Conservation (phyloP, 768 basidiomycete species). For the Xerocomellus dryophilus region DNA sequence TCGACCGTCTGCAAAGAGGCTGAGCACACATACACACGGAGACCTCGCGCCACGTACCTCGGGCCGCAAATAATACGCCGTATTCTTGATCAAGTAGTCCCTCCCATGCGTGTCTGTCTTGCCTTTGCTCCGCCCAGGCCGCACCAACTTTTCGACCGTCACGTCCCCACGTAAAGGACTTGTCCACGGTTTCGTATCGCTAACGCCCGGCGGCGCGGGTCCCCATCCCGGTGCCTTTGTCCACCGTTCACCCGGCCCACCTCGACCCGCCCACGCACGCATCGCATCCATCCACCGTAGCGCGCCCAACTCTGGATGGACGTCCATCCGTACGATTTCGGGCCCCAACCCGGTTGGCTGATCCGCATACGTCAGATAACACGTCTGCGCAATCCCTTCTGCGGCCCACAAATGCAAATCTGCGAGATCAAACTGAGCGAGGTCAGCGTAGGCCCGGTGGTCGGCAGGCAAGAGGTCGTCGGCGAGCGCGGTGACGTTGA, state of each 20-base stretch:
- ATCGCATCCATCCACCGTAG: conserved; percentile 33
- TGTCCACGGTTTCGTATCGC: conserved; percentile 30
- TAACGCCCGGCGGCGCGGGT: conserved; percentile 51
- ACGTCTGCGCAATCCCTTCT: conserved; percentile 70
- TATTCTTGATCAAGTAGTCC: conserved; percentile 52
- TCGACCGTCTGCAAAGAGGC: conserved; percentile 58
- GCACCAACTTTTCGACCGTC: background rate
- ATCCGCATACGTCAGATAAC: conserved; percentile 70
- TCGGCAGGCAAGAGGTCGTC: conserved; percentile 19
- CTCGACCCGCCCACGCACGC: conserved; percentile 37
- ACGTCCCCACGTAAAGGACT: conserved; percentile 1
- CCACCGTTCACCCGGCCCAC: background rate
- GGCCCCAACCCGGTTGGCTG: conserved; percentile 66
- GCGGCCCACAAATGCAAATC: conserved; percentile 74
- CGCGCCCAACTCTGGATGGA: conserved; percentile 4
- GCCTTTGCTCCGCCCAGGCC: background rate
- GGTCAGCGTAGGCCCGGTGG: conserved; percentile 33
- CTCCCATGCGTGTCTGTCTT: conserved; percentile 24
- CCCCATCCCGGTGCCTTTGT: conserved; percentile 27
- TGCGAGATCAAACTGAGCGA: conserved; percentile 47
- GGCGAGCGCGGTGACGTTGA: conserved; percentile 40
- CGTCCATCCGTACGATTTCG: conserved; percentile 38
- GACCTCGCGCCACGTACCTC: conserved; percentile 49
- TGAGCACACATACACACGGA: background rate
- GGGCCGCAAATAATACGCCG: conserved; percentile 59